Evolutionary conservation across 2,329 filamentous ascomycete genomes (phyloP), one percentile per base, ranked within the genome.

Genomic region (Rhynchosporium agropyri): DNA sequence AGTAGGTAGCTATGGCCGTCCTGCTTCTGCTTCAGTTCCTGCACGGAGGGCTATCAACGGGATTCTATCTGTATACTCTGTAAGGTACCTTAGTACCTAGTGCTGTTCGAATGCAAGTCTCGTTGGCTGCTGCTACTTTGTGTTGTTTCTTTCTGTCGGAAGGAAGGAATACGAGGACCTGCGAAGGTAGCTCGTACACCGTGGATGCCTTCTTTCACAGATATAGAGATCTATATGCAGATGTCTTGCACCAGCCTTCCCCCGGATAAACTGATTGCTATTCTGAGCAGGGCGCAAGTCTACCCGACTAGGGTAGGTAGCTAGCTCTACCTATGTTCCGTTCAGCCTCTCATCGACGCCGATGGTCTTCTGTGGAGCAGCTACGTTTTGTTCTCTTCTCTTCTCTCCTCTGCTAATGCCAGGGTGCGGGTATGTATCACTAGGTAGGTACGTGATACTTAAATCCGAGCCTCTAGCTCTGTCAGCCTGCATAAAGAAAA

Each of bases 401-500:
- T 40, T 8, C 36, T 40, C 36, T 12, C 36, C 36, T 29, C 12
- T 31, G 26, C 28, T 50, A 33, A 50, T n/a, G 26, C 49, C 10
- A 43, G 46, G 50, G 31, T 20, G 20, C 20, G 20, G 20, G 58
- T 58, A 63, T 63, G 62, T 63, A 60, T 33, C 28, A 42, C 38
- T 45, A 50, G 20, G 20, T 20, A 20, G 20, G 20, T 20, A 20
- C 20, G 20, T 20, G 20, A 20, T 20, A 20, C 49, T 54, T 57
- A 60, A 63, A 46, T 63, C 62, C 62, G 62, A 63, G 57, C 29
- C 46, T 61, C 60, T 60, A 58, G 54, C 54, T 58, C 62, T 59
- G 67, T 68, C 67, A 68, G 67, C 65, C 58, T 53, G 63, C 65
- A 68, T 64, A 20, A 61, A 46, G 31, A 45, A 58, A 49, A 62